Evolutionary conservation across 2,329 filamentous ascomycete species (phyloP).

Genomic region (Zalaria obscura): DNA sequence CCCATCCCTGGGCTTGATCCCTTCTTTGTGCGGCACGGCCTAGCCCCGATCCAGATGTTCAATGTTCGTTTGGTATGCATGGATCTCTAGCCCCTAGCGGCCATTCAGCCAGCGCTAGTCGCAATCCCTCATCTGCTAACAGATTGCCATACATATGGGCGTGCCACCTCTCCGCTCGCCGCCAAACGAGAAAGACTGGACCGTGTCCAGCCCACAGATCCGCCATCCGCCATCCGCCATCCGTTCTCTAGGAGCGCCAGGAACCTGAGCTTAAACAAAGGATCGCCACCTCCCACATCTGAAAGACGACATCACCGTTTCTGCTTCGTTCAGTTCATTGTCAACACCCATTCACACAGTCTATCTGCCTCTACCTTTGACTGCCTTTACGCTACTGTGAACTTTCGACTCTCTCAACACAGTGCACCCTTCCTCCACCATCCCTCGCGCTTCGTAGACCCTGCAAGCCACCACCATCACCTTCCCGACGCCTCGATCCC

Average conservation of each 20-base stretch:
- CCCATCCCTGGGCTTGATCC: not conserved
- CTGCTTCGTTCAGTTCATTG: not conserved
- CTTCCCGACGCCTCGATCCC: conserved; percentile 16
- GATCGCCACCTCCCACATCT: conserved; percentile 27
- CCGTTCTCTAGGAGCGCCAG: conserved; percentile 26
- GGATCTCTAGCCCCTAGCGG: conserved; percentile 22
- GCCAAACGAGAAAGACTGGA: conserved; percentile 19
- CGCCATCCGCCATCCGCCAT: conserved; percentile 18
- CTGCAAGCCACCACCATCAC: conserved; percentile 6
- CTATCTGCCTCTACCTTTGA: too few species aligned
- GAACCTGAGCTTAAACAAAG: conserved; percentile 35
- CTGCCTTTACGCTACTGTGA: too few species aligned
- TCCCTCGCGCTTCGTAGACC: conserved; percentile 1
- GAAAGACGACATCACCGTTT: not conserved
- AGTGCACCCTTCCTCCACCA: not conserved
- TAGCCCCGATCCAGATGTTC: conserved; percentile 23
- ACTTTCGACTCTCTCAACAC: not conserved
- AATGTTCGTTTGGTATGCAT: conserved; percentile 10
- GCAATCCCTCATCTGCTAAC: conserved; percentile 11
- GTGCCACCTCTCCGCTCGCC: conserved; percentile 14
- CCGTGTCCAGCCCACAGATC: conserved; percentile 29
- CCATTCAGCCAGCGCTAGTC: conserved; percentile 28
- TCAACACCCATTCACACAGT: not conserved
- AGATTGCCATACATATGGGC: conserved; percentile 29
- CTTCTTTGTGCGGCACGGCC: not conserved